Evolutionary conservation across 192 early-diverging fungal genomes (phyloP), one percentile per base, ranked within the genome.

Genomic region (Backusella mclennaniae): DNA sequence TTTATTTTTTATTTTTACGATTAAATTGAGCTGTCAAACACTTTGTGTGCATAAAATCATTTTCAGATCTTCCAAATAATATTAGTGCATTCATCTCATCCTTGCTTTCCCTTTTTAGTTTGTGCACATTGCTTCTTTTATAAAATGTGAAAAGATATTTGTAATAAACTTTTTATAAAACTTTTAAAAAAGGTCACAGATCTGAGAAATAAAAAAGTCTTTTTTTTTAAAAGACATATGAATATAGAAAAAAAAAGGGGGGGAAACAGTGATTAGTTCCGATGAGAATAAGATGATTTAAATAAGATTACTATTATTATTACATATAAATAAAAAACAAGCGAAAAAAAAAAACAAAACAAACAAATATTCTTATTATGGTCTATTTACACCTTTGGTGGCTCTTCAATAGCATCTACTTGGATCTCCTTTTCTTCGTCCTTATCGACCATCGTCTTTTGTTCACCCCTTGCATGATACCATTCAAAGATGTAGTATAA

Each of bases 401-500:
- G 46, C 6, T 49, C 19, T 49, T 49, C 46, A 19, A 49, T 17
- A 49, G 6, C 19, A 49, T 49, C 19, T n/a, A 6, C 56, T 11
- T 29, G 23, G 26, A 63, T 63, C 9, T 23, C 9, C 9, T 63
- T 63, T 14, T 63, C 56, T 14, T 63, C 56, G 26, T 63, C 56
- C 26, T 63, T 63, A 63, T 0, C 56, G 3, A 63, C 56, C 23
- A 63, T 14, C 29, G 68, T 69, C 15, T 39, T 41, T 36, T 9
- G 39, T 26, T 68, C 31, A 9, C 15, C 38, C 19, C 67, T 42
- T 44, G 21, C 53, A 35, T 77, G 49, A 68, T 78, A 78, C 80
- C 80, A 82, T 56, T 72, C 66, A 23, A 75, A 78, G 12, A 78
- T 35, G 33, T 78, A 82, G 26, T 82, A 82, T 9, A 82, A 52